Evolutionary conservation across 2,329 filamentous ascomycete species (phyloP).

Genomic region (Lanzia echinophila): DNA sequence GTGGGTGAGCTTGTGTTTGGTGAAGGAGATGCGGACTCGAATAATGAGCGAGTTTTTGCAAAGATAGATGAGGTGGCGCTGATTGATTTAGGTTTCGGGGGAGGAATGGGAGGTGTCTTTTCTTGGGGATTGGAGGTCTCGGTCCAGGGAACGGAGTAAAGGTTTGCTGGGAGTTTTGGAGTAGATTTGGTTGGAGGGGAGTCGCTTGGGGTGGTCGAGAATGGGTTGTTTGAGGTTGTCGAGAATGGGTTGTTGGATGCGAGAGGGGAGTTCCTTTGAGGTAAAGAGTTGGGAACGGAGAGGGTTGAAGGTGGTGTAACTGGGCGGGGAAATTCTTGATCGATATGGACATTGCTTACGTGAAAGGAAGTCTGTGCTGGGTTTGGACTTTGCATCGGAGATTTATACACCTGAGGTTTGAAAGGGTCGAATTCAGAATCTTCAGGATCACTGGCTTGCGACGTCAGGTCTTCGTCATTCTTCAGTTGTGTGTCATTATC

Average conservation of each 20-base stretch:
- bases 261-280: too few species aligned
- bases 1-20: background rate
- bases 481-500: background rate
- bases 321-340: constrained; percentile 1
- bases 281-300: background rate
- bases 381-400: constrained; percentile 1
- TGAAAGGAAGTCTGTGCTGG: background rate
- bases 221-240: background rate
- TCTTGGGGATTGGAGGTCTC: background rate
- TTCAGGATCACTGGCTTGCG: too few species aligned
- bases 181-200: background rate
- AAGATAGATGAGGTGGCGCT: constrained; percentile 18
- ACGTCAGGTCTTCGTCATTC: background rate
- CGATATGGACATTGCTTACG: constrained; percentile 1
- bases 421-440: constrained; percentile 16
- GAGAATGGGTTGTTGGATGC: background rate
- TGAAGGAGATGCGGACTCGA: constrained; percentile 16
- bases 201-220: background rate
- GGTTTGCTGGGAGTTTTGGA: background rate
- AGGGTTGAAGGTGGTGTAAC: background rate
- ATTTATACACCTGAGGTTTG: constrained; percentile 16
- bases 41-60: constrained; percentile 24
- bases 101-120: background rate
- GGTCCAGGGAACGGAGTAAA: constrained; percentile 3
- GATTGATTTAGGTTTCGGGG: background rate